Evolutionary conservation across 1,139 yeast genomes (phyloP), one percentile per base, ranked within the genome.

Genomic region (Saccharomyces pastorianus): DNA sequence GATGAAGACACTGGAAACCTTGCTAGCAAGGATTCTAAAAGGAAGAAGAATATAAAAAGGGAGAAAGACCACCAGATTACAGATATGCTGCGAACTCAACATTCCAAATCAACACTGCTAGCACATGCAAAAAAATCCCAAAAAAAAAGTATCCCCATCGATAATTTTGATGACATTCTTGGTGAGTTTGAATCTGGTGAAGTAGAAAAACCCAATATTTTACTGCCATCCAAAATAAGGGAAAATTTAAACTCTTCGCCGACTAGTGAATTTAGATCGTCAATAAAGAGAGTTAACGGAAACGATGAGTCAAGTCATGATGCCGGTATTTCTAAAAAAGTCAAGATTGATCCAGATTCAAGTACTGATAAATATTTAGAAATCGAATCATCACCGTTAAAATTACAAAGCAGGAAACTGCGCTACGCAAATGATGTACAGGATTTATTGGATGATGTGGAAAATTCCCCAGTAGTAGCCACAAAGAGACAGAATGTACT

Each of bases 141-240:
- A 55, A 71, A 71, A 55, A 72, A 69, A 20, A 58, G 63, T 2
- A 69, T 72, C 50, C 68, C 73, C 2, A 67, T 72, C 34, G 73
- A 64, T 52, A 69, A 65, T 9, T 68, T 79, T 48, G 79, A 78
- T 59, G 82, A 78, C 59, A 77, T 78, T 49, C 64, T 79, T 34
- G 73, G 72, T 57, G 81, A 78, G 54, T 79, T 78, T 56, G 73
- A 62, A 48, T 56, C 57, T 14, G 59, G 57, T 46, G 26, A 49
- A n/a, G 27, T 46, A 26, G 47, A 56, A 32, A 54, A 55, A 31
- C 46, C 58, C 7, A 3, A 49, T 50, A 25, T 29, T 42, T 11
- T 28, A 41, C n/a, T 14, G 52, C 9, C 31, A 20, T 5, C 31
- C 56, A 1, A 53, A 47, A 27, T 38, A 38, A 38, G 25, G 23